phyloP scores from a whole-genome alignment of 805 yeast genomes.

The Maudiozyma saulgeensis region DNA sequence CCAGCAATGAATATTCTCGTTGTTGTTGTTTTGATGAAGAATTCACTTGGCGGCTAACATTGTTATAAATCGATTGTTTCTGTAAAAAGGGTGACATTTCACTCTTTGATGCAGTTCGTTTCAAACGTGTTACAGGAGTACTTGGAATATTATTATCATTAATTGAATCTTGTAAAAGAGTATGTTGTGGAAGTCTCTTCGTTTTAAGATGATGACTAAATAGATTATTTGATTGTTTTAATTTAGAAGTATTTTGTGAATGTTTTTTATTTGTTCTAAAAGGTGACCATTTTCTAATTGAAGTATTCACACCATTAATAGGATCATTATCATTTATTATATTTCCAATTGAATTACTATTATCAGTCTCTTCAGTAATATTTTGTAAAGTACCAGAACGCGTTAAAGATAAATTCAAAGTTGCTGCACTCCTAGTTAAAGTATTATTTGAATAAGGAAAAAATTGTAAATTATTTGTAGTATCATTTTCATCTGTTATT shows the following conservation, averaged over 20 bases:
- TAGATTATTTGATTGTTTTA: too few relatives aligned
- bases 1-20: background rate
- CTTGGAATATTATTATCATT: conserved; percentile 6
- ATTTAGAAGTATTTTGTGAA: too few relatives aligned
- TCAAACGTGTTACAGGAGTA: conserved; percentile 11
- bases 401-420: conserved; percentile 40
- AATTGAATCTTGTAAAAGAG: background rate
- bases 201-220: too few relatives aligned
- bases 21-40: background rate
- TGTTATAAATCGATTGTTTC: conserved; percentile 12
- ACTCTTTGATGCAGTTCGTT: conserved; percentile 21
- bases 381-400: conserved; percentile 10
- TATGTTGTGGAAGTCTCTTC: background rate
- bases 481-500: background rate
- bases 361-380: conserved; percentile 7
- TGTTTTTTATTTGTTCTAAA: conserved; percentile 4
- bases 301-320: conserved; percentile 12
- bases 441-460: conserved; percentile 24
- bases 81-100: conserved; percentile 27
- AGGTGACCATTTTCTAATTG: conserved; percentile 24
- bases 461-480: conserved; percentile 18
- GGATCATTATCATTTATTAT: background rate
- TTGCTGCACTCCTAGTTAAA: conserved; percentile 44
- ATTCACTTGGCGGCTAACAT: too few relatives aligned
- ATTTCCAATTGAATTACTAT: background rate